Conservation (phyloP, 768 basidiomycete species). For the Hygrocybe punicea region DNA sequence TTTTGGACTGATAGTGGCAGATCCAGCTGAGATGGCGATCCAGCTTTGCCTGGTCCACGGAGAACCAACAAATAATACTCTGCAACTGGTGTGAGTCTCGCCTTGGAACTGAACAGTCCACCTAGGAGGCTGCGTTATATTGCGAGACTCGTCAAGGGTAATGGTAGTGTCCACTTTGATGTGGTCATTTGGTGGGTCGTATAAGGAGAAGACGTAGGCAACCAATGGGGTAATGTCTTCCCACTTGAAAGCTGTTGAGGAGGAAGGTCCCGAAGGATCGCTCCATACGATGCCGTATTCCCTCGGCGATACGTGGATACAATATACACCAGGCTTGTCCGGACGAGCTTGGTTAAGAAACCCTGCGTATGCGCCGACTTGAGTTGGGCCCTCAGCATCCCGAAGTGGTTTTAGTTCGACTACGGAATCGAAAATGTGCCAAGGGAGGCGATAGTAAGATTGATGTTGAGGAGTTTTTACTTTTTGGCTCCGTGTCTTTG, state of each 20-base stretch:
- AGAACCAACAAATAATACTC: conserved; percentile 4
- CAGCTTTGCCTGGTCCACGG: conserved; percentile 7
- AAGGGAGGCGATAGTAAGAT: conserved; percentile 2
- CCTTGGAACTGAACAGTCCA: conserved; percentile 6
- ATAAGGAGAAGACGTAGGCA: conserved; percentile 7
- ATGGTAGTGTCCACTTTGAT: neutral
- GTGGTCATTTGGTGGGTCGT: conserved; percentile 2
- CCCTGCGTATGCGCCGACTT: conserved; percentile 6
- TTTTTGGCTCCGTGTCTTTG: neutral
- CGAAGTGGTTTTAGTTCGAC: conserved; percentile 1
- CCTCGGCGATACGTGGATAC: conserved; percentile 3
- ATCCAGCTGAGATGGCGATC: conserved; percentile 2
- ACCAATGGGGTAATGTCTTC: conserved; percentile 6
- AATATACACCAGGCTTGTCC: conserved; percentile 6
- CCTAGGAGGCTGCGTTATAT: neutral
- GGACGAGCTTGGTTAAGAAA: conserved; percentile 10
- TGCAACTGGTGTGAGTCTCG: neutral
- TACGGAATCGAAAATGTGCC: conserved; percentile 1
- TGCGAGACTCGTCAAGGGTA: neutral
- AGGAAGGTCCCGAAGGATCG: neutral
- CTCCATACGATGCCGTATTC: conserved; percentile 5
- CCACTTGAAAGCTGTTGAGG: conserved; percentile 3
- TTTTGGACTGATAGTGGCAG: neutral
- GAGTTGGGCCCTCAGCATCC: conserved; percentile 6
- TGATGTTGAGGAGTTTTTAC: neutral